Conservation (phyloP, 2,329 filamentous ascomycete species). For the Colletotrichum salicis region DNA sequence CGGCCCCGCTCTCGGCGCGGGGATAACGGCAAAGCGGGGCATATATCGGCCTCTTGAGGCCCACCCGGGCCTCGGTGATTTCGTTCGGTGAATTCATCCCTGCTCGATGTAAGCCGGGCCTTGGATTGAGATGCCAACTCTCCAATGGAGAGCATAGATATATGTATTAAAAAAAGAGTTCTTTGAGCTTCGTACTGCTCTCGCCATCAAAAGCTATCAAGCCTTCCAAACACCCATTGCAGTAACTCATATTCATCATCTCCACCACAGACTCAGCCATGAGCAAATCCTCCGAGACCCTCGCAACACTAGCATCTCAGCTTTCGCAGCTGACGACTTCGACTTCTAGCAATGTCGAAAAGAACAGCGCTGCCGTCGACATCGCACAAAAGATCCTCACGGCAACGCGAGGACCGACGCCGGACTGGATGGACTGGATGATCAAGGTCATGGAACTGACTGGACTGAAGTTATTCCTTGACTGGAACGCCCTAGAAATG, state of each 20-base stretch:
- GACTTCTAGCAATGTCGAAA: slow-evolving; percentile 3
- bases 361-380: slow-evolving; percentile 3
- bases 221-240: background rate
- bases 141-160: background rate
- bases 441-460: background rate
- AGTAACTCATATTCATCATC: background rate
- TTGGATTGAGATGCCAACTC: background rate
- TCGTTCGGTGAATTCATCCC: background rate
- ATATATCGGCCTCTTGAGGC: background rate
- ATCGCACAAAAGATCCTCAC: slow-evolving; percentile 26
- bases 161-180: background rate
- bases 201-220: background rate
- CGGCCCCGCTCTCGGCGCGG: slow-evolving; percentile 20
- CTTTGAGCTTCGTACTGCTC: too few relatives aligned
- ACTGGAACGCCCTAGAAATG: slow-evolving; percentile 46
- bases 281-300: background rate
- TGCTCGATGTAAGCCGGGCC: background rate
- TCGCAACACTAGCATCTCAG: slow-evolving; percentile 4
- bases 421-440: slow-evolving; percentile 27
- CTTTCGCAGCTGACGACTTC: slow-evolving; percentile 11
- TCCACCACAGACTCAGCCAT: background rate
- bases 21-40: background rate
- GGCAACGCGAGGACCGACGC: slow-evolving; percentile 4
- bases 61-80: background rate
- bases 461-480: slow-evolving; percentile 41